Conservation (phyloP, 1,284 basidiomycete genomes). For the Tilletiaria anomala region DNA sequence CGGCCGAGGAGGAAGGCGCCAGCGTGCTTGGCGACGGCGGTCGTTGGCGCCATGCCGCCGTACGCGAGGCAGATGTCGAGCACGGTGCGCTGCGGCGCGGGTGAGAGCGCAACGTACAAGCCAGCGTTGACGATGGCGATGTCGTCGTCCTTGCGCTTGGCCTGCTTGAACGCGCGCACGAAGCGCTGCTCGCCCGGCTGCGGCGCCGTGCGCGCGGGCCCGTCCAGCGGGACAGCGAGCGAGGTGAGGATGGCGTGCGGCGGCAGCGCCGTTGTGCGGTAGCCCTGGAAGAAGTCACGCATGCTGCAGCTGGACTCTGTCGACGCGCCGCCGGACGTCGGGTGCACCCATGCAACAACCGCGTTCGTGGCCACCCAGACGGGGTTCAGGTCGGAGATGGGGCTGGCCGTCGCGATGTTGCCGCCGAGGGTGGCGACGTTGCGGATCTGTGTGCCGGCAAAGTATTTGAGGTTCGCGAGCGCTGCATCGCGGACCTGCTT, state of each 20-base stretch:
- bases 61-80: slow-evolving; percentile 29
- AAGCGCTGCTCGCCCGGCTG: slow-evolving; percentile 12
- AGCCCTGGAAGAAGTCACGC: slow-evolving; percentile 37
- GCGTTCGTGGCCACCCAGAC: slow-evolving; percentile 39
- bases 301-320: slow-evolving; percentile 13
- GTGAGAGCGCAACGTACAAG: slow-evolving; percentile 10
- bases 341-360: slow-evolving; percentile 14
- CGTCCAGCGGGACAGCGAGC: slow-evolving; percentile 15
- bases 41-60: slow-evolving; percentile 40
- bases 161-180: slow-evolving; percentile 39
- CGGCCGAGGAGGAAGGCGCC: slow-evolving; percentile 12
- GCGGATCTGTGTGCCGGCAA: slow-evolving; percentile 39
- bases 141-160: slow-evolving; percentile 41
- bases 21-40: slow-evolving; percentile 18
- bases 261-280: slow-evolving; percentile 38
- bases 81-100: slow-evolving; percentile 8
- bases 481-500: slow-evolving; percentile 19
- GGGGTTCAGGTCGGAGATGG: slow-evolving; percentile 40
- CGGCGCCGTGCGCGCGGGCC: slow-evolving; percentile 10
- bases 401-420: slow-evolving; percentile 40
- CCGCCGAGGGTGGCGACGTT: slow-evolving; percentile 39
- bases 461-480: slow-evolving; percentile 28
- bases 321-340: slow-evolving; percentile 11
- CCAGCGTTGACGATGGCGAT: slow-evolving; percentile 41
- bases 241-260: slow-evolving; percentile 30